A percentile compares a stretch with the other conserved stretches of the same genome.
These are phyloP conservation scores for Pseudodiploospora longispora DNA, from an alignment of 2,329 filamentous ascomycete genomes.

Conservation along the genomic window DNA sequence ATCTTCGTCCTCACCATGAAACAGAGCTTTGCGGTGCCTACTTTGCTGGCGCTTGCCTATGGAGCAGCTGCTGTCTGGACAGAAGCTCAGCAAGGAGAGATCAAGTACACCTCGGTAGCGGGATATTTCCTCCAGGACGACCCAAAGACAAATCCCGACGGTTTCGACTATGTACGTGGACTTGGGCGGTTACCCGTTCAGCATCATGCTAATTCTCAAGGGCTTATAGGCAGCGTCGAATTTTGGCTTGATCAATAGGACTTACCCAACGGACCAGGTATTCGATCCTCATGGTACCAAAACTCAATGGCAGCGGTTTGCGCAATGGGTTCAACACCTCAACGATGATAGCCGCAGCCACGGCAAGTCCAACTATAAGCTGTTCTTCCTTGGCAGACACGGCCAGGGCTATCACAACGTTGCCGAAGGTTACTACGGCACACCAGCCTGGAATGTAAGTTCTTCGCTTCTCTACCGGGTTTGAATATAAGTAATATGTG, in stretches of 20 bases:
- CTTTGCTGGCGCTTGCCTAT: conserved; percentile 21
- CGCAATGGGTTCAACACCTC: conserved; percentile 46
- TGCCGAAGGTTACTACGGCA: conserved; percentile 59
- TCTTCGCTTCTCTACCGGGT: background rate
- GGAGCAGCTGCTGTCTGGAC: conserved; percentile 22
- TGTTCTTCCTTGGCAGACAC: conserved; percentile 62
- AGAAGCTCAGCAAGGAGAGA: conserved; percentile 28
- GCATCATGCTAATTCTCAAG: conserved; percentile 4
- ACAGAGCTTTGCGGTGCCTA: conserved; percentile 22
- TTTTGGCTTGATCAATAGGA: conserved; percentile 57
- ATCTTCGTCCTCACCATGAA: conserved; percentile 13
- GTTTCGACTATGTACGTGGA: conserved; percentile 55
- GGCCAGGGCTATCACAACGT: conserved; percentile 59
- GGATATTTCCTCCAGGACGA: conserved; percentile 61
- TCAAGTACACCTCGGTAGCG: conserved; percentile 52
- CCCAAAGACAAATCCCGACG: conserved; percentile 41
- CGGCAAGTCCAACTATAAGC: conserved; percentile 50
- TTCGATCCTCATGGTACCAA: conserved; percentile 31
- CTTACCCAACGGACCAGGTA: conserved; percentile 47
- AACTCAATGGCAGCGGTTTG: conserved; percentile 60
- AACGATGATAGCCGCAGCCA: conserved; percentile 33
- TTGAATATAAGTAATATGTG: too few species aligned
- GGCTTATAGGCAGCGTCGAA: conserved; percentile 44
- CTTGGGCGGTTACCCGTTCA: background rate
- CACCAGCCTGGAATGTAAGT: conserved; percentile 58